A percentile compares a stretch with the other conserved stretches of the same genome.
Evolutionary conservation across 192 early-diverging fungal species (phyloP).

Genomic region (Podila epicladia): DNA sequence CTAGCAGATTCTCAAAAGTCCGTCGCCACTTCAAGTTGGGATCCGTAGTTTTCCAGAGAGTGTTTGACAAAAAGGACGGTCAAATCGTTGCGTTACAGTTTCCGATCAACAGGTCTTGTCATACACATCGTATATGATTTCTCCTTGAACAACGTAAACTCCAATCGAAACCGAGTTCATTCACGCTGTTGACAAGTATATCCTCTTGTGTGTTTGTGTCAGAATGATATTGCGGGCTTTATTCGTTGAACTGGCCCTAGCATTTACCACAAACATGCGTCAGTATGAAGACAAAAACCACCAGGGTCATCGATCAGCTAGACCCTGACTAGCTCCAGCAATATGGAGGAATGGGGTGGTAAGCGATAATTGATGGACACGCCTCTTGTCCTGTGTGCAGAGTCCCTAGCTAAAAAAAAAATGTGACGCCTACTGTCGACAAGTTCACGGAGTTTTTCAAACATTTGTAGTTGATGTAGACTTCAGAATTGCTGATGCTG

Average conservation of each 20-base stretch:
- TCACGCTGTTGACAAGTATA: conserved; percentile 37
- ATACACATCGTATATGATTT: conserved; percentile 23
- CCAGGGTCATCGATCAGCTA: conserved; percentile 41
- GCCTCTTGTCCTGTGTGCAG: neutral
- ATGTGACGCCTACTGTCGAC: conserved; percentile 30
- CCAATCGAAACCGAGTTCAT: conserved; percentile 46
- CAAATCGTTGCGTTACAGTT: too few relatives aligned
- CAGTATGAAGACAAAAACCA: neutral
- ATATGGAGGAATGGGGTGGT: neutral
- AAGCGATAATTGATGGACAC: too few relatives aligned
- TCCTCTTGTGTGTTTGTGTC: conserved; percentile 39
- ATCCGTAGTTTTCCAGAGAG: neutral
- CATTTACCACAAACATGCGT: neutral
- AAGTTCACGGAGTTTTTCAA: conserved; percentile 28
- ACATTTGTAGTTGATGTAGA: neutral
- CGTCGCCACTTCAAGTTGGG: conserved; percentile 36
- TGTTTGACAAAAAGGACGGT: neutral
- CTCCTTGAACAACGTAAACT: conserved; percentile 44
- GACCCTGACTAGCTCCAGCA: conserved; percentile 35
- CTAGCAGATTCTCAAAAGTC: conserved; percentile 38
- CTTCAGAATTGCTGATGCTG: neutral
- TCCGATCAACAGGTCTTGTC: neutral
- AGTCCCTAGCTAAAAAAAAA: neutral
- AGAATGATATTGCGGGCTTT: conserved; percentile 44
- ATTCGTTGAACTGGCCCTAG: conserved; percentile 40